Evolutionary conservation across 331 rosid species (phyloP).

Genomic region (Quercus phellos): DNA sequence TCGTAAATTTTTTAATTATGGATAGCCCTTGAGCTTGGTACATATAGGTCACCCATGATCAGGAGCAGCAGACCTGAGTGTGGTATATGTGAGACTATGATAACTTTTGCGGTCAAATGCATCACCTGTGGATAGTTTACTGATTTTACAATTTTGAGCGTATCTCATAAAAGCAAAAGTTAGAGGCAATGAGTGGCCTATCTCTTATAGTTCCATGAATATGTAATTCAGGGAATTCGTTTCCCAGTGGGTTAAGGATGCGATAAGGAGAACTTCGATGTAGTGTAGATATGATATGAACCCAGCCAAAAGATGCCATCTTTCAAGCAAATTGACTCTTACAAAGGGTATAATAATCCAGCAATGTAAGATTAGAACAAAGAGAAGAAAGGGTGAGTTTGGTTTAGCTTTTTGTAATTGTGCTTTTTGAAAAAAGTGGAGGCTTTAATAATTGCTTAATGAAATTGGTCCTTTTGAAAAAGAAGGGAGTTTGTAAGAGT

Average conservation of each 20-base stretch:
- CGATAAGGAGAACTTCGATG: background rate
- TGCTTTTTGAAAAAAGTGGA: too few relatives aligned
- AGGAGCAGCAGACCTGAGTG: background rate
- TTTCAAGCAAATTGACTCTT: too few relatives aligned
- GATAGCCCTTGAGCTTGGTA: background rate
- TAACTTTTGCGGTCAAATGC: background rate
- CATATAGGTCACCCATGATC: background rate
- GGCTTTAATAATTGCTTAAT: too few relatives aligned
- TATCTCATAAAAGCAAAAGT: background rate
- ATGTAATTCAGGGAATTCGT: background rate
- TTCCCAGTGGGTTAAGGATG: background rate
- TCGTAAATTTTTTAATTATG: background rate
- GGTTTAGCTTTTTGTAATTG: too few relatives aligned
- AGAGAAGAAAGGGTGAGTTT: too few relatives aligned
- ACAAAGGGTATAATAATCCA: too few relatives aligned
- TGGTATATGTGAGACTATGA: background rate
- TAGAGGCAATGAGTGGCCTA: background rate
- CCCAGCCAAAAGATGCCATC: too few relatives aligned
- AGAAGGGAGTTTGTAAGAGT: too few relatives aligned
- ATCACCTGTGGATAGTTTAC: background rate
- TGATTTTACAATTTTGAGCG: background rate
- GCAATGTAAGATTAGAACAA: too few relatives aligned
- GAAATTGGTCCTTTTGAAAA: too few relatives aligned
- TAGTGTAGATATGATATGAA: too few relatives aligned
- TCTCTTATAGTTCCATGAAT: background rate